Evolutionary conservation across 2,329 filamentous ascomycete species (phyloP), one percentile per base, ranked within the genome.

Genomic region (Penicillium sp.): DNA sequence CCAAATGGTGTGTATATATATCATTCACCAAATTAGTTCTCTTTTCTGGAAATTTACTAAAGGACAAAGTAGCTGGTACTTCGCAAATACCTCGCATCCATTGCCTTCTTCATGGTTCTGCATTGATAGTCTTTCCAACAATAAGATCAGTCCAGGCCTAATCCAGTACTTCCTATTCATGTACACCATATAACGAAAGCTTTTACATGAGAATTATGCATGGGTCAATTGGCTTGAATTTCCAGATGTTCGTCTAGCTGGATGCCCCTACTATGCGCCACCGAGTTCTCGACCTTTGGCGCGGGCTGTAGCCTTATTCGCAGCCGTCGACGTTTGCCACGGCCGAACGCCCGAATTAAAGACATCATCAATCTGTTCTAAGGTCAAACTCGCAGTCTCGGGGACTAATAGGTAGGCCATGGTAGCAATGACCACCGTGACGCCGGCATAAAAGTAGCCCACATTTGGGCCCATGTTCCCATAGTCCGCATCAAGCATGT

Each of bases 331-430:
- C 1, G 57, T 60, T 33, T 47, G 45, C 56, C 57, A 60, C 2
- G 56, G 50, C 13, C 40, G 42, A 11, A 45, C 39, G 1, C 48
- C 47, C 0, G 48, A 54, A 10, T 49, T 45, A 11, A 50, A 59
- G 3, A 50, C n/a, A 18, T 55, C 54, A 32, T 60, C 55, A 29
- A 60, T 57, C 43, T 60, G 55, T 43, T 60, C 57, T 20, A 60
- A 38, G 1, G 56, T 55, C 18, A 60, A 39, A 14, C 39, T 36
- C 7, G 54, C 53, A 23, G 53, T 59, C 36, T 60, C 57, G 2
- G 56, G 57, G 3, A 60, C 52, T 8, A 58, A 33, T 3, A 54
- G 26, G 18, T 47, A 57, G 1, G 44, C 43, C 16, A 57, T 39
- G 2, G 37, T 17, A 4, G 36, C 34, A 18, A 57, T 47, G 2